Percentiles rank a stretch among this genome's conserved stretches.
These are phyloP conservation scores for Cladosporium sp. DNA, from an alignment of 2,329 filamentous ascomycete genomes.

Conservation along the genomic window DNA sequence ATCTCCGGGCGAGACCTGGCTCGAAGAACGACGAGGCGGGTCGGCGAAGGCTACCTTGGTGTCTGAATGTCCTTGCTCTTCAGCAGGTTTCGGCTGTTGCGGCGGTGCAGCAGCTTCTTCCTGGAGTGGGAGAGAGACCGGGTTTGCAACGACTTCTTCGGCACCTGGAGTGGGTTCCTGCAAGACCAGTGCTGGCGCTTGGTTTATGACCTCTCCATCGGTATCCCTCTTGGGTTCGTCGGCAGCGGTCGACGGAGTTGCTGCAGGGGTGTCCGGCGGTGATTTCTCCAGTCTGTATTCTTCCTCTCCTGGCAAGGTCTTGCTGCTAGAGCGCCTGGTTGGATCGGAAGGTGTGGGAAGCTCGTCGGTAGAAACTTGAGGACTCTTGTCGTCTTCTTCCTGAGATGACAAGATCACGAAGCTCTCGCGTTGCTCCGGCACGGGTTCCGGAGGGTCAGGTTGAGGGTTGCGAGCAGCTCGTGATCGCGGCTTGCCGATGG, in stretches of 20 bases:
- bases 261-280: background rate
- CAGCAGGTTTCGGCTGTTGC: background rate
- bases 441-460: constrained; percentile 17
- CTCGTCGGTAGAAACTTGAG: background rate
- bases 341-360: background rate
- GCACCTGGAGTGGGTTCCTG: constrained; percentile 26
- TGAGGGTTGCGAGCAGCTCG: constrained; percentile 13
- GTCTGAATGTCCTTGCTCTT: background rate
- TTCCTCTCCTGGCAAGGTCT: constrained; percentile 12
- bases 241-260: background rate
- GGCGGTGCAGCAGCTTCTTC: background rate
- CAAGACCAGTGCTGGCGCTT: constrained; percentile 21
- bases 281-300: too few relatives aligned
- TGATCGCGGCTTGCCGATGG: background rate
- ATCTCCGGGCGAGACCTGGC: constrained; percentile 11
- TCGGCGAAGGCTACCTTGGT: background rate
- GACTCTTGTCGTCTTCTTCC: constrained; percentile 1
- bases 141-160: background rate
- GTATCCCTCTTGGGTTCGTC: background rate
- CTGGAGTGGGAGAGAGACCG: background rate
- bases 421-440: constrained; percentile 17
- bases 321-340: constrained; percentile 11
- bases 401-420: constrained; percentile 8
- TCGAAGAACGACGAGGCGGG: constrained; percentile 1
- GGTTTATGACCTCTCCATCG: constrained; percentile 9